Percentiles rank a stretch among this genome's conserved stretches.
Conservation (phyloP, 2,329 filamentous ascomycete genomes). For the Endocalyx cinctus region DNA sequence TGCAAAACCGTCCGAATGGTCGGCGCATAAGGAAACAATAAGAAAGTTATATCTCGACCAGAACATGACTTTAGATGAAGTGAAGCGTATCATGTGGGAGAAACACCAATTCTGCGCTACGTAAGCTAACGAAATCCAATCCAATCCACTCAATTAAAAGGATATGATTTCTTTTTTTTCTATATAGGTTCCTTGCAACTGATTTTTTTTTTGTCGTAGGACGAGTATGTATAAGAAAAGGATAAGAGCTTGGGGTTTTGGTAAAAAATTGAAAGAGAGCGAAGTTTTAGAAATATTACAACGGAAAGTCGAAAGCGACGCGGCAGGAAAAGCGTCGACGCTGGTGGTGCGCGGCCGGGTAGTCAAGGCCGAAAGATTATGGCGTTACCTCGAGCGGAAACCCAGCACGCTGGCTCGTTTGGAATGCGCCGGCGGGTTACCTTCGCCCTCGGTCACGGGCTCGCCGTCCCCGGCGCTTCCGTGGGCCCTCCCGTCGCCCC, state of each 20-base stretch:
- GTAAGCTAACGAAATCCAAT: conserved; percentile 25
- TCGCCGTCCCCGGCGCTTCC: conserved; percentile 3
- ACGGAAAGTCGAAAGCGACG: conserved; percentile 32
- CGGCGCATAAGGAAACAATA: conserved; percentile 25
- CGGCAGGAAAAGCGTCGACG: conserved; percentile 27
- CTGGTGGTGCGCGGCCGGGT: conserved; percentile 34
- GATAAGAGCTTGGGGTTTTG: conserved; percentile 37
- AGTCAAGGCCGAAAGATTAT: conserved; percentile 35
- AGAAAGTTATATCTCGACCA: conserved; percentile 35
- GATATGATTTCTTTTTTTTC: no score
- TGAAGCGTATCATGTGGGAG: conserved; percentile 34
- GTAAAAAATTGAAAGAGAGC: conserved; percentile 37
- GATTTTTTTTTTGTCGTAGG: no score
- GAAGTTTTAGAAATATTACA: conserved; percentile 36
- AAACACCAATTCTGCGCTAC: conserved; percentile 35
- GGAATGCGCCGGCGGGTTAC: neutral
- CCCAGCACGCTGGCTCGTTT: conserved; percentile 16
- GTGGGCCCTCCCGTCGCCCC: conserved; percentile 11
- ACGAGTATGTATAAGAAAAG: conserved; percentile 40
- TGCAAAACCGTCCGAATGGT: conserved; percentile 19
- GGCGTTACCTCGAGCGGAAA: conserved; percentile 36
- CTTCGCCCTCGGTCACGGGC: neutral
- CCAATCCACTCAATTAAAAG: no score
- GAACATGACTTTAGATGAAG: conserved; percentile 35
- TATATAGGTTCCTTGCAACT: no score